Evolutionary conservation across 768 basidiomycete genomes (phyloP).

Genomic region (Leccinum ochraceum): DNA sequence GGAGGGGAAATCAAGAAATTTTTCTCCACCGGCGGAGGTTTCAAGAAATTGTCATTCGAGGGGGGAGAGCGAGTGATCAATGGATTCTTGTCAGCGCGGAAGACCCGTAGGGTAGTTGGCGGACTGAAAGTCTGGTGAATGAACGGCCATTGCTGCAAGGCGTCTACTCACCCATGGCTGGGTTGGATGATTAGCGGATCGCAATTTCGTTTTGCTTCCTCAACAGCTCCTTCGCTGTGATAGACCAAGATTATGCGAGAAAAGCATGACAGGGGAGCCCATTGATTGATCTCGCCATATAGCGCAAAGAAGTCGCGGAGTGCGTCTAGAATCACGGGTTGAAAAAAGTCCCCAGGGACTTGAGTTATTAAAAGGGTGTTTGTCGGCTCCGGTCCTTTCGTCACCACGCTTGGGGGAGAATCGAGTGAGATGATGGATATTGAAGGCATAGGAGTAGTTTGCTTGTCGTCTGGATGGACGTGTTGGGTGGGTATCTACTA

Average conservation of each 20-base stretch:
- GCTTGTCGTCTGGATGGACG: conserved; percentile 2
- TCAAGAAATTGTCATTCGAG: conserved; percentile 42
- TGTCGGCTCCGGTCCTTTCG: conserved; percentile 40
- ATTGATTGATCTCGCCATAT: conserved; percentile 84
- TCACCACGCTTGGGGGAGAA: neutral
- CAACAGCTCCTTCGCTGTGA: conserved; percentile 59
- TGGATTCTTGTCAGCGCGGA: conserved; percentile 72
- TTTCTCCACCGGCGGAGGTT: conserved; percentile 79
- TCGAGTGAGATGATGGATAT: conserved; percentile 30
- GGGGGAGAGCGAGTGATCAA: conserved; percentile 42
- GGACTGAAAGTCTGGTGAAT: conserved; percentile 38
- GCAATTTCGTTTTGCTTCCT: conserved; percentile 62
- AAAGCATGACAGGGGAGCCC: conserved; percentile 86
- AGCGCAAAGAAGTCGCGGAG: conserved; percentile 70
- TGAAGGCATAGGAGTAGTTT: conserved; percentile 24
- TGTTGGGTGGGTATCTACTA: neutral
- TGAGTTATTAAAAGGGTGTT: conserved; percentile 86
- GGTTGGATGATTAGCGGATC: conserved; percentile 65
- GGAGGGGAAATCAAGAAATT: conserved; percentile 99
- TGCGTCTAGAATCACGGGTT: conserved; percentile 62
- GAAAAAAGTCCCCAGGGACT: conserved; percentile 77
- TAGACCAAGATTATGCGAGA: conserved; percentile 84
- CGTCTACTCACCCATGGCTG: conserved; percentile 47
- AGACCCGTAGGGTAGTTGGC: conserved; percentile 60
- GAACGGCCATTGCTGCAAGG: conserved; percentile 1